These are phyloP conservation scores for Hibiscus trionum DNA, from an alignment of 345 rosid genomes.

Conservation along the genomic window DNA sequence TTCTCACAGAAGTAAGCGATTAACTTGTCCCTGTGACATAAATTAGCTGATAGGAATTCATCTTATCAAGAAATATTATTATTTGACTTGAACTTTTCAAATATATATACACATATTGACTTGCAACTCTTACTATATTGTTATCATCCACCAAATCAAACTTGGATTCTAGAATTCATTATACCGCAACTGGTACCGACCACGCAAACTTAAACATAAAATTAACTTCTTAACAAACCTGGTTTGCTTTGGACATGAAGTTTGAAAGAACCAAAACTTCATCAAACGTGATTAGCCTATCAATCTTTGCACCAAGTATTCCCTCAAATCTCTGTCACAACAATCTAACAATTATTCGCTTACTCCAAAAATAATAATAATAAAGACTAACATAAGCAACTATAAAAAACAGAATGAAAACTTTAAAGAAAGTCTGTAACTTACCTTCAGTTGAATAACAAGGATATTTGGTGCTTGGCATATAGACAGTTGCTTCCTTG, in stretches of 20 bases:
- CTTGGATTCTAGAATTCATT: not conserved
- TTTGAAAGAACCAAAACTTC: constrained; percentile 72
- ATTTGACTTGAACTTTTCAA: too few species aligned
- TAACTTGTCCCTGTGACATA: not conserved
- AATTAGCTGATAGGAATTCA: too few species aligned
- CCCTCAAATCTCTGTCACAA: constrained; percentile 82
- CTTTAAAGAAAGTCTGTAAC: constrained; percentile 10
- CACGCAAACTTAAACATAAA: not conserved
- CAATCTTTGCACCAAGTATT: constrained; percentile 76
- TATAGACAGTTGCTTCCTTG: constrained; percentile 93
- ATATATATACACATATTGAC: too few species aligned
- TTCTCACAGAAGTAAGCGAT: too few species aligned
- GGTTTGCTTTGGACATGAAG: constrained; percentile 83
- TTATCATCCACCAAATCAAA: too few species aligned
- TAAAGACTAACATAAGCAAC: constrained; percentile 5
- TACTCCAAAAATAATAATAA: not conserved
- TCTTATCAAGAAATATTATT: too few species aligned
- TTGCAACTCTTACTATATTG: too few species aligned
- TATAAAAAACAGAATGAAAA: constrained; percentile 2
- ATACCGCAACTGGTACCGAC: not conserved
- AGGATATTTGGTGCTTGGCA: constrained; percentile 85
- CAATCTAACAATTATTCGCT: constrained; percentile 5
- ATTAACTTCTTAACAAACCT: constrained; percentile 36
- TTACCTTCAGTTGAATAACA: constrained; percentile 90
- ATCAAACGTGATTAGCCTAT: constrained; percentile 66